Percentiles rank a stretch among this genome's conserved stretches.
Evolutionary conservation across 495 filamentous ascomycete genomes (phyloP).

Genomic region (Penicilliopsis zonata): DNA sequence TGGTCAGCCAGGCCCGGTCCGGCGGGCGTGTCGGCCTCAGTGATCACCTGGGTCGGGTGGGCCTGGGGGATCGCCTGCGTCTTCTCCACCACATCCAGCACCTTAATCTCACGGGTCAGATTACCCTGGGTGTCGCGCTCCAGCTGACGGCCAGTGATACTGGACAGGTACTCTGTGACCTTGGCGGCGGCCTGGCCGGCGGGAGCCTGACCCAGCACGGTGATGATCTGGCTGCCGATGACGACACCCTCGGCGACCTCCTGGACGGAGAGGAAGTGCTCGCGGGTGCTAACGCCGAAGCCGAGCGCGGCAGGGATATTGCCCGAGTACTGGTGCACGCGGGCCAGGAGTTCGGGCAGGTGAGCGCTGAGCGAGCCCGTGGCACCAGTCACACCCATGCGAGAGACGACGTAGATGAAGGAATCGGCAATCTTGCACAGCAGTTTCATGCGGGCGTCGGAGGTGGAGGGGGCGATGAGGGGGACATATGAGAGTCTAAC

Average conservation of each 20-base stretch:
- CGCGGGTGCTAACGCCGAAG: slow-evolving; percentile 90
- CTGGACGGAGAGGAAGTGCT: slow-evolving; percentile 82
- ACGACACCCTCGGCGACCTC: slow-evolving; percentile 86
- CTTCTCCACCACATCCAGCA: slow-evolving; percentile 50
- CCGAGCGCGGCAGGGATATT: slow-evolving; percentile 83
- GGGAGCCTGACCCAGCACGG: slow-evolving; percentile 56
- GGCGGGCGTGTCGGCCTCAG: slow-evolving; percentile 40
- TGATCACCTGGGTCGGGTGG: slow-evolving; percentile 44
- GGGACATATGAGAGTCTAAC: slow-evolving; percentile 82
- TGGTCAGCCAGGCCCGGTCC: slow-evolving; percentile 59
- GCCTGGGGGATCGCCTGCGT: slow-evolving; percentile 15
- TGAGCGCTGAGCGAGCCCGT: slow-evolving; percentile 67
- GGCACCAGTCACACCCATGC: slow-evolving; percentile 94
- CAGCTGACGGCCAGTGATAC: slow-evolving; percentile 55
- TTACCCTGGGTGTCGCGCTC: slow-evolving; percentile 25
- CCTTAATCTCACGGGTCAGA: slow-evolving; percentile 26
- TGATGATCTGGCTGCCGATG: slow-evolving; percentile 93
- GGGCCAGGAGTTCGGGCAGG: slow-evolving; percentile 65
- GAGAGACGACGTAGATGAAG: slow-evolving; percentile 97
- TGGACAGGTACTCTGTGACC: slow-evolving; percentile 77
- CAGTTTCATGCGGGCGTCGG: slow-evolving; percentile 83
- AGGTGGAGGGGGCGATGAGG: slow-evolving; percentile 87
- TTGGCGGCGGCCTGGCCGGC: slow-evolving; percentile 57
- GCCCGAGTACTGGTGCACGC: slow-evolving; percentile 88
- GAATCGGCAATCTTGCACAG: slow-evolving; percentile 96